phyloP scores from a whole-genome alignment of 164 flowering plant species.

The Chimonanthus praecox region DNA sequence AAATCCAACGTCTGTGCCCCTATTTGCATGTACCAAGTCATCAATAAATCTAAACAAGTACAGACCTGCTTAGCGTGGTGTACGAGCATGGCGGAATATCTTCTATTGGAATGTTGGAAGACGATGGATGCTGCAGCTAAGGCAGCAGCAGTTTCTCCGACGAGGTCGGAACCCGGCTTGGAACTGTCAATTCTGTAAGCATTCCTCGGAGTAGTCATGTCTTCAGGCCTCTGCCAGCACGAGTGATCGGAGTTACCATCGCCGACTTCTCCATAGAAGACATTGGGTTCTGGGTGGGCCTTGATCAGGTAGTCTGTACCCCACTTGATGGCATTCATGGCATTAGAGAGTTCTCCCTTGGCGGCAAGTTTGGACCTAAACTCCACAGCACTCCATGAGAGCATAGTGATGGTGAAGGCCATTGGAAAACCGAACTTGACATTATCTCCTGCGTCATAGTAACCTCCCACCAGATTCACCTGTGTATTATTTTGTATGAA shows the following conservation, averaged over 20 bases:
- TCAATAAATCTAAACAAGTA: not conserved
- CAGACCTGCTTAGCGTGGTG: slow-evolving; percentile 53
- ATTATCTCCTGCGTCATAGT: slow-evolving; percentile 59
- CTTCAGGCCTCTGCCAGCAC: slow-evolving; percentile 77
- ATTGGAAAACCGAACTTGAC: slow-evolving; percentile 55
- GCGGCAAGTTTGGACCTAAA: slow-evolving; percentile 11
- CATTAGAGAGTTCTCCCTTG: slow-evolving; percentile 22
- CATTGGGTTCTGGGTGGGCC: slow-evolving; percentile 39
- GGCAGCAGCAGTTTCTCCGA: slow-evolving; percentile 79
- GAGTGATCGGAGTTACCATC: slow-evolving; percentile 60
- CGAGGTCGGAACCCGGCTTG: slow-evolving; percentile 70
- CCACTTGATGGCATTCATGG: slow-evolving; percentile 41
- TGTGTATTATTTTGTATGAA: slow-evolving; percentile 2
- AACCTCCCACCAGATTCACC: slow-evolving; percentile 52
- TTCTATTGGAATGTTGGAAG: slow-evolving; percentile 28
- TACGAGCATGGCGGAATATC: slow-evolving; percentile 32
- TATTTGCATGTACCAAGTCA: not conserved
- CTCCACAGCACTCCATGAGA: slow-evolving; percentile 45
- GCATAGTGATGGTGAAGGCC: slow-evolving; percentile 50
- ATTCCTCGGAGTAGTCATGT: slow-evolving; percentile 63
- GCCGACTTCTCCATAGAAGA: slow-evolving; percentile 58
- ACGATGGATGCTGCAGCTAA: slow-evolving; percentile 64
- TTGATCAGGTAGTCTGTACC: slow-evolving; percentile 52
- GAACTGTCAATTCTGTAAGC: slow-evolving; percentile 32
- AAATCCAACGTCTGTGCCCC: no score